A percentile compares a stretch with the other conserved stretches of the same genome.
Conservation (phyloP, 352 stramenopile genomes). For the Phytopythium helicoides region DNA sequence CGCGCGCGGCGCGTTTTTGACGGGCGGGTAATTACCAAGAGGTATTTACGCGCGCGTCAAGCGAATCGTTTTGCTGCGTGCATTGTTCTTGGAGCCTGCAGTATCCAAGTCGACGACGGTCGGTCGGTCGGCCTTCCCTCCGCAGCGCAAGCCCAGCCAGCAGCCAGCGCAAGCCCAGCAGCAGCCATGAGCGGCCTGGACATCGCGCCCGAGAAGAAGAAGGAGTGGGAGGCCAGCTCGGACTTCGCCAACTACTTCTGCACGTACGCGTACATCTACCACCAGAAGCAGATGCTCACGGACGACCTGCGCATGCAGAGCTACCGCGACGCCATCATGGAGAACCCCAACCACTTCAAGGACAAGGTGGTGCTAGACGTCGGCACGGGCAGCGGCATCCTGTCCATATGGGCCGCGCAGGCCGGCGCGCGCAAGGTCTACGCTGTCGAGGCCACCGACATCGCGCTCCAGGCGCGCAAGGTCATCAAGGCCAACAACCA, state of each 20-base stretch:
- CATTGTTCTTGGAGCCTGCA: no score
- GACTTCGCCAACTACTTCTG: conserved; percentile 92
- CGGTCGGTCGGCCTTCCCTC: no score
- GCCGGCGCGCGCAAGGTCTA: conserved; percentile 98
- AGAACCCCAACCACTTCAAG: conserved; percentile 97
- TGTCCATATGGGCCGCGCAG: conserved; percentile 98
- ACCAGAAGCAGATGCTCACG: conserved; percentile 99
- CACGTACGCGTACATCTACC: conserved; percentile 90
- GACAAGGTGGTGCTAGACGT: conserved; percentile 99
- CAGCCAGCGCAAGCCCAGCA: no score
- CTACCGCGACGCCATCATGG: conserved; percentile 98
- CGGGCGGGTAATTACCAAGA: no score
- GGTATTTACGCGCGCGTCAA: no score
- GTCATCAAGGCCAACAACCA: conserved; percentile 97
- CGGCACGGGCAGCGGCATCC: conserved; percentile 97
- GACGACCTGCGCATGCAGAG: conserved; percentile 99
- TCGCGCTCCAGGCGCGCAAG: conserved; percentile 94
- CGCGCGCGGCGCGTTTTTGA: no score
- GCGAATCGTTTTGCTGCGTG: no score
- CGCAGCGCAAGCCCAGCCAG: no score
- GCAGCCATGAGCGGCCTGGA: conserved; percentile 31
- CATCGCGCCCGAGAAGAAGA: conserved; percentile 77
- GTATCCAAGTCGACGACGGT: no score
- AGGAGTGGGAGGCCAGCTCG: conserved; percentile 76
- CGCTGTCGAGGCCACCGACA: conserved; percentile 97